phyloP scores from a whole-genome alignment of 75 land plant genomes.

The Pinus tabuliformis region DNA sequence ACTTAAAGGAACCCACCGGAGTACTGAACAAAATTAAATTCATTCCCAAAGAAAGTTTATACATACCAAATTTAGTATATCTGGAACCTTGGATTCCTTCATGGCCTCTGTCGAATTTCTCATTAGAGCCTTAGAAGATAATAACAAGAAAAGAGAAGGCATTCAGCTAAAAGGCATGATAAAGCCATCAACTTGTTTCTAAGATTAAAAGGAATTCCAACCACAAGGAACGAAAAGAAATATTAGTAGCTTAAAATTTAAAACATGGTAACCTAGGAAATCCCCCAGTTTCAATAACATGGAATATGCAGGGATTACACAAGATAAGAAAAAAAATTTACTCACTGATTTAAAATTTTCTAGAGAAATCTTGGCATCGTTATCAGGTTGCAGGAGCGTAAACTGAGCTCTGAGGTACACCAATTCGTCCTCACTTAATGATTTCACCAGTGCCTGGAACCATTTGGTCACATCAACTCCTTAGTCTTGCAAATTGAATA shows the following conservation, averaged over 20 bases:
- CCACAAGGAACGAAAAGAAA: not conserved
- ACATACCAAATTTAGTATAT: conserved; percentile 24
- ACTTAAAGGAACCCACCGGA: not conserved
- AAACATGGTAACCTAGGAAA: not conserved
- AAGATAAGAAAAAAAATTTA: conserved; percentile 1
- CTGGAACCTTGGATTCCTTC: conserved; percentile 30
- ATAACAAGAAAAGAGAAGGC: not conserved
- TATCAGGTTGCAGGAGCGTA: conserved; percentile 65
- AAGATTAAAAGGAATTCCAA: not conserved
- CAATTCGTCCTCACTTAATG: conserved; percentile 79
- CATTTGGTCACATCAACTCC: not conserved
- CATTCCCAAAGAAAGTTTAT: not conserved
- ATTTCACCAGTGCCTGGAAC: conserved; percentile 86
- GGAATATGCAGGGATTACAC: not conserved
- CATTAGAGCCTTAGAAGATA: conserved; percentile 17
- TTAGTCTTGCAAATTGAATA: conserved; percentile 4
- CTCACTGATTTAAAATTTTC: conserved; percentile 76
- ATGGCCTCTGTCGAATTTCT: conserved; percentile 27
- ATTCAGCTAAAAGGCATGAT: not conserved
- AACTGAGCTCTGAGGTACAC: conserved; percentile 75
- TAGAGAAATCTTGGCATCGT: conserved; percentile 60
- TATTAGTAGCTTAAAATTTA: not conserved
- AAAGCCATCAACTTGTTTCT: not conserved
- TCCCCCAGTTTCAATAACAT: not conserved
- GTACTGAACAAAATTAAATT: not conserved